These are phyloP conservation scores for Mortierella hygrophila DNA, from an alignment of 192 early-diverging fungal species.

Conservation along the genomic window DNA sequence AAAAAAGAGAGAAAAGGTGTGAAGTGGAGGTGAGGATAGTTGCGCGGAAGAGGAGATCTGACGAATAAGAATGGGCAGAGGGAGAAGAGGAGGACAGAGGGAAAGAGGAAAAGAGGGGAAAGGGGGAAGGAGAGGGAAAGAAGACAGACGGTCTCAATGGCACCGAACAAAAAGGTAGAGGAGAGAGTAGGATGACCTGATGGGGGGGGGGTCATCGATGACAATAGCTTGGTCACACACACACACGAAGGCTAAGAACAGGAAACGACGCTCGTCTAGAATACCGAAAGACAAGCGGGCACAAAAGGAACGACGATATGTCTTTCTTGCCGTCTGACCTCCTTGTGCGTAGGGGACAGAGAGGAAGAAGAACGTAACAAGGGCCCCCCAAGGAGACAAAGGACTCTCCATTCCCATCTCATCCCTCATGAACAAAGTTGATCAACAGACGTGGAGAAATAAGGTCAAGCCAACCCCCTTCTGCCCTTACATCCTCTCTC, in stretches of 20 bases:
- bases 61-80: background rate
- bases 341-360: too few relatives aligned
- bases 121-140: background rate
- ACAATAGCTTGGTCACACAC: too few relatives aligned
- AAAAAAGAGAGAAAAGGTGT: background rate
- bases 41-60: background rate
- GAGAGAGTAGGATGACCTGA: background rate
- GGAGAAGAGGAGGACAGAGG: background rate
- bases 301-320: too few relatives aligned
- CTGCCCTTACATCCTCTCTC: too few relatives aligned
- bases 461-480: background rate
- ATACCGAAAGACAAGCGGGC: too few relatives aligned
- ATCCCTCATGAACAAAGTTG: background rate
- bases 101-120: background rate
- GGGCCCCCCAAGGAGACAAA: too few relatives aligned
- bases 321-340: too few relatives aligned
- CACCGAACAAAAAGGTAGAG: background rate
- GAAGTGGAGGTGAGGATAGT: slow-evolving; percentile 1
- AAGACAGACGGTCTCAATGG: too few relatives aligned
- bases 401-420: background rate
- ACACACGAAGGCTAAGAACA: too few relatives aligned
- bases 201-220: background rate
- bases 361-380: too few relatives aligned
- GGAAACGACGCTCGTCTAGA: too few relatives aligned
- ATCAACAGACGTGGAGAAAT: background rate